These are phyloP conservation scores for Solanum aculeatissimum DNA, from an alignment of 305 asterid species.

Conservation along the genomic window DNA sequence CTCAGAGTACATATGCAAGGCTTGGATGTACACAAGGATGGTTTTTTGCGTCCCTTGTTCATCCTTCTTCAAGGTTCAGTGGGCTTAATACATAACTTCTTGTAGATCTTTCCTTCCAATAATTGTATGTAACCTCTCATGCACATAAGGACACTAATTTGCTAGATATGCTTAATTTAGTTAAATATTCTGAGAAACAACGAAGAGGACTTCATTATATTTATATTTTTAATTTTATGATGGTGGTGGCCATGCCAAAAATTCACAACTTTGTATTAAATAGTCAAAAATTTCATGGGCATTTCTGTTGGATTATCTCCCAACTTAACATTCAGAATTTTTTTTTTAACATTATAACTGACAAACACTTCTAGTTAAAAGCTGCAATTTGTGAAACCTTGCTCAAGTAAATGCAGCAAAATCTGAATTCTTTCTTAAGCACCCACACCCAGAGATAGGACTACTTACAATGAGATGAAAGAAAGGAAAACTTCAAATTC, in stretches of 20 bases:
- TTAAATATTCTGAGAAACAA: neutral
- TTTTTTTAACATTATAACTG: neutral
- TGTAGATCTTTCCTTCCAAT: neutral
- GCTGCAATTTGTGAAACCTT: neutral
- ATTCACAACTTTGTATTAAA: neutral
- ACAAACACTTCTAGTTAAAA: too few relatives aligned
- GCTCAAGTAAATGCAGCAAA: neutral
- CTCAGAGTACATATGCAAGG: conserved; percentile 74
- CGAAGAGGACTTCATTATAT: neutral
- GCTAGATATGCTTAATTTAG: neutral
- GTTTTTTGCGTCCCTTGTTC: conserved; percentile 57
- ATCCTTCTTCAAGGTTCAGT: conserved; percentile 45
- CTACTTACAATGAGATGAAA: neutral
- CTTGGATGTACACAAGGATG: conserved; percentile 72
- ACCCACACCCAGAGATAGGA: neutral
- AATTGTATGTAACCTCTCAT: neutral
- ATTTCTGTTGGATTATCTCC: neutral
- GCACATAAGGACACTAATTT: neutral
- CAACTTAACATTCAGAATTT: neutral
- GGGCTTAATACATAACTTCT: neutral
- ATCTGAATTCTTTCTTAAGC: neutral
- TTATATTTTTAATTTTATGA: neutral
- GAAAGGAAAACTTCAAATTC: neutral
- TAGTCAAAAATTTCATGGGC: neutral
- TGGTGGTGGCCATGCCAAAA: neutral